Evolutionary conservation across 2,329 filamentous ascomycete species (phyloP), one percentile per base, ranked within the genome.

Genomic region (Exutisphaerella laricina): DNA sequence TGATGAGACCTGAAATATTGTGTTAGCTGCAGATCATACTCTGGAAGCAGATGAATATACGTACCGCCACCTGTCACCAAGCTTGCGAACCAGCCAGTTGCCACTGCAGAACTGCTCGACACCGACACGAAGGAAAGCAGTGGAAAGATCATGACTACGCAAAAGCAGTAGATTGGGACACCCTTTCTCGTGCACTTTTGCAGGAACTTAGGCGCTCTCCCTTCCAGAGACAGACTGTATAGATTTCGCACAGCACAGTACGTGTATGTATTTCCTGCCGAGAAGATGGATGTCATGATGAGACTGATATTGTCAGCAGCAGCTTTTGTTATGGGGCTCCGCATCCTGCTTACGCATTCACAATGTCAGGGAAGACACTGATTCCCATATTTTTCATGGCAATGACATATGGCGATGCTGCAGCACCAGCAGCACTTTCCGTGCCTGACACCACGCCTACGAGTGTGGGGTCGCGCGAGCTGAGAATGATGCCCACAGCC

Each of bases 81-180:
- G 48, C 70, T 74, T 49, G 73, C 67, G 38, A 81, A 56, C 61
- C 63, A 66, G 21, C 42, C 58, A 12, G 66, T 48, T 7, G 58
- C 64, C 22, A 56, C 47, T 5, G 53, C 48, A 5, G 64, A 60
- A 21, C 54, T 46, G 29, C 48, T 58, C 16, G 50, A 55, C 30
- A 66, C 59, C 8, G 55, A 51, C 18, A 63, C 47, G 53, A 67
- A 66, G 5, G 58, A 48, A 16, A 67, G 51, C 30, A 63, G 52
- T 1, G 62, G 60, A 49, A 67, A 66, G 43, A 60, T 41, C 58
- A 66, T 63, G 39, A 75, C 71, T 4, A 78, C 51, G 23, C 48
- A 54, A 60, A 80, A 78, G 56, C 72, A 75, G 58, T 71, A 80
- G 52, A 81, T 71, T 7, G 78, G 78, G 0, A 81, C 78, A 57